Evolutionary conservation across 495 filamentous ascomycete genomes (phyloP).

Genomic region (Penicillium silybi): DNA sequence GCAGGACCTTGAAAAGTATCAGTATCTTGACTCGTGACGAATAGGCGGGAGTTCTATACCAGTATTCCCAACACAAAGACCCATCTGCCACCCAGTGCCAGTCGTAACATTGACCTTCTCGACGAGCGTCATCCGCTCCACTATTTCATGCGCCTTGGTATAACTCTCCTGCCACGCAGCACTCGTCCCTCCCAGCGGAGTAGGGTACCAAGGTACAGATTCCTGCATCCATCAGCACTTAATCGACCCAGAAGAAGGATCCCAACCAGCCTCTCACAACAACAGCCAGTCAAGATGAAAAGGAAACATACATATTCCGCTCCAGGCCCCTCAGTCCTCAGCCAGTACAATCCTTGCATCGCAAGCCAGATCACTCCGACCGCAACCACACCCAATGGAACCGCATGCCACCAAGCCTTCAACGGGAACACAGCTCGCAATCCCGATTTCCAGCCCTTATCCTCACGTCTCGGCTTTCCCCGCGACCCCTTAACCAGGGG

Average conservation of each 20-base stretch:
- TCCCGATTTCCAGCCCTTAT: constrained; percentile 3
- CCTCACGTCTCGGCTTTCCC: neutral
- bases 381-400: constrained; percentile 7
- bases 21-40: neutral
- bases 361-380: constrained; percentile 19
- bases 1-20: constrained; percentile 50
- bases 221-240: constrained; percentile 7
- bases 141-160: constrained; percentile 72
- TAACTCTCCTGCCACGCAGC: constrained; percentile 74
- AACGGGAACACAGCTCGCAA: constrained; percentile 6
- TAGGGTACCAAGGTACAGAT: constrained; percentile 79
- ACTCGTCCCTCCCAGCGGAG: constrained; percentile 75
- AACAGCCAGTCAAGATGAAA: neutral
- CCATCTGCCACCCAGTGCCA: constrained; percentile 88
- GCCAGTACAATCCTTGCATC: constrained; percentile 13
- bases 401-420: constrained; percentile 20
- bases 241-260: neutral
- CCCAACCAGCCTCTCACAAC: neutral
- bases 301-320: constrained; percentile 18
- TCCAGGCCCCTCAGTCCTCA: neutral
- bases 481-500: constrained; percentile 8
- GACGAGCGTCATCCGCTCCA: constrained; percentile 74
- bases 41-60: constrained; percentile 20
- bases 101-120: constrained; percentile 97
- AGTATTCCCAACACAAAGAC: constrained; percentile 87